Evolutionary conservation across 306 rosid species (phyloP).

Genomic region (Astragalus glycyphyllos): DNA sequence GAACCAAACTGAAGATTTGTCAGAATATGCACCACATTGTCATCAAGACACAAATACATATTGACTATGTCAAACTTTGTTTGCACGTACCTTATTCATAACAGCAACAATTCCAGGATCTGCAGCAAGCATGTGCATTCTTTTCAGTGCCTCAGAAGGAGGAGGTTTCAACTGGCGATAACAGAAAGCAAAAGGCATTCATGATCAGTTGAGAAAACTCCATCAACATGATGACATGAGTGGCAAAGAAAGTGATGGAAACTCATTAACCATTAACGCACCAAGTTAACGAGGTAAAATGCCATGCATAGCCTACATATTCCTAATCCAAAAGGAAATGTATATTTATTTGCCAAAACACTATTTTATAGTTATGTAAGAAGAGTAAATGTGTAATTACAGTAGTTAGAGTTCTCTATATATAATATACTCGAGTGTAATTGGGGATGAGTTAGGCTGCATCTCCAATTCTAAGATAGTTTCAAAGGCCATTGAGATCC

Average conservation of each 20-base stretch:
- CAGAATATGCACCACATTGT: constrained; percentile 36
- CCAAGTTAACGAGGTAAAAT: background rate
- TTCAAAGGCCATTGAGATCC: too few relatives aligned
- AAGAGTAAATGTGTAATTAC: too few relatives aligned
- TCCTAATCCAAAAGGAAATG: constrained; percentile 29
- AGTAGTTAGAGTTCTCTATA: too few relatives aligned
- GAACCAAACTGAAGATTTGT: constrained; percentile 43
- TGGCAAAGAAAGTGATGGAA: constrained; percentile 29
- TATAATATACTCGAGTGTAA: too few relatives aligned
- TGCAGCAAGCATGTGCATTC: constrained; percentile 96
- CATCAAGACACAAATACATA: constrained; percentile 39
- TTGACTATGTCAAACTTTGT: background rate
- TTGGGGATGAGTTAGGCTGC: too few relatives aligned
- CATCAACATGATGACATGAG: constrained; percentile 8
- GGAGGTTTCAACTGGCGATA: constrained; percentile 85
- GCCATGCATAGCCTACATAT: constrained; percentile 23
- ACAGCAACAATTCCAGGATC: constrained; percentile 95
- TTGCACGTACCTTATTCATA: constrained; percentile 79
- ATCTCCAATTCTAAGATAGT: too few relatives aligned
- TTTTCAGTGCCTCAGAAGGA: constrained; percentile 80
- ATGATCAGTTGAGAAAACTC: constrained; percentile 13
- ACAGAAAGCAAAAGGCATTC: constrained; percentile 35
- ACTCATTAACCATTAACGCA: constrained; percentile 11
- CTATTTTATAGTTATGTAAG: background rate
- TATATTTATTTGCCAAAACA: constrained; percentile 14